These are phyloP conservation scores for Candida tropicalis DNA, from an alignment of 1,139 yeast genomes.

Conservation along the genomic window DNA sequence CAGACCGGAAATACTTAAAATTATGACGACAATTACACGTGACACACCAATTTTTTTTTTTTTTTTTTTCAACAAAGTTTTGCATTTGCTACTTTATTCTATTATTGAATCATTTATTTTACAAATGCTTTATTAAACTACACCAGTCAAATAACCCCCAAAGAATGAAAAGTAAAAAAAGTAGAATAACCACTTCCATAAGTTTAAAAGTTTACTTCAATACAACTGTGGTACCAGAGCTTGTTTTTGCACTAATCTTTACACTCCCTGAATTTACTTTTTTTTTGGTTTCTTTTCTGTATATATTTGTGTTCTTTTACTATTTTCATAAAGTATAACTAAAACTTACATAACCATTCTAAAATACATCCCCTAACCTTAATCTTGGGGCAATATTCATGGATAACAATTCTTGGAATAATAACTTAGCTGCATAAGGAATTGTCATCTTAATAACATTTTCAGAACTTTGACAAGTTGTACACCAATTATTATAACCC, in stretches of 20 bases:
- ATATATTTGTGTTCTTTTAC: background rate
- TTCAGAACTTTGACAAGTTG: conserved; percentile 89
- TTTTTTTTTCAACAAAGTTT: background rate
- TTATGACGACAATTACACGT: background rate
- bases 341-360: conserved; percentile 16
- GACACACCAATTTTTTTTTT: background rate
- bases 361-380: conserved; percentile 83
- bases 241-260: too few relatives aligned
- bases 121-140: conserved; percentile 3
- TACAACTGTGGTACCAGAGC: too few relatives aligned
- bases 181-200: too few relatives aligned
- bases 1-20: background rate
- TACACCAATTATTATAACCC: conserved; percentile 98
- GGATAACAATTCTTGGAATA: conserved; percentile 93
- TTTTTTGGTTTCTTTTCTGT: background rate
- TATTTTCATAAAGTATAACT: conserved; percentile 35
- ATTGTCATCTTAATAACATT: conserved; percentile 90
- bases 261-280: background rate
- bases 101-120: too few relatives aligned
- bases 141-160: too few relatives aligned
- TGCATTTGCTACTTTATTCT: conserved; percentile 3
- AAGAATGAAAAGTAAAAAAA: too few relatives aligned
- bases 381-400: conserved; percentile 98
- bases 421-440: conserved; percentile 95
- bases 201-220: too few relatives aligned